Evolutionary conservation across 192 early-diverging fungal species (phyloP).

Genomic region (Entomortierella lignicola): DNA sequence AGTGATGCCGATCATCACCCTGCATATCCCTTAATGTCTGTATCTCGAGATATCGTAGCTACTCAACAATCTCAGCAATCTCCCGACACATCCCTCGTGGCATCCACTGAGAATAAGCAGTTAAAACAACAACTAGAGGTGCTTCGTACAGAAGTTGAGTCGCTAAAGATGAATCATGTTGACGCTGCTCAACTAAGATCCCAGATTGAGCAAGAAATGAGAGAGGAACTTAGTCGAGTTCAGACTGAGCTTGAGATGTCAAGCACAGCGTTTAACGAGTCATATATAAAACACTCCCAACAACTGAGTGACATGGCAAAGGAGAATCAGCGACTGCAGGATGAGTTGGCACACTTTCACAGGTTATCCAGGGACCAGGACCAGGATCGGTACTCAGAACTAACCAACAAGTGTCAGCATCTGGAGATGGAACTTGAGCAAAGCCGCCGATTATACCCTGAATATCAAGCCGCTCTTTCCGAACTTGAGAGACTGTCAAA

Average conservation of each 20-base stretch:
- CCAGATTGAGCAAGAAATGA: background rate
- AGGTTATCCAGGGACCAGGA: background rate
- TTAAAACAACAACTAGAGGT: constrained; percentile 10
- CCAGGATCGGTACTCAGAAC: background rate
- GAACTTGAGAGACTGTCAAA: background rate
- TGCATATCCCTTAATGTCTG: no score
- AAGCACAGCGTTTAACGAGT: background rate
- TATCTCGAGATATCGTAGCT: background rate
- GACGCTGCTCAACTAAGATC: background rate
- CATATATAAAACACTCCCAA: background rate
- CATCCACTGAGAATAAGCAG: constrained; percentile 3
- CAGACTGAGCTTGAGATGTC: background rate
- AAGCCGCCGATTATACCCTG: background rate
- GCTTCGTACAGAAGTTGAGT: background rate
- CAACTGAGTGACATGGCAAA: background rate
- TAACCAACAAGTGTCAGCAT: background rate
- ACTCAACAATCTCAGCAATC: background rate
- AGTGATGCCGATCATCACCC: background rate
- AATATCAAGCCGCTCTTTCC: background rate
- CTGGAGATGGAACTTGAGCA: constrained; percentile 8
- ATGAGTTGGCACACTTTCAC: background rate
- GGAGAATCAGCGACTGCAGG: constrained; percentile 10
- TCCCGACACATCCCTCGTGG: background rate
- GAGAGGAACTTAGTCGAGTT: background rate
- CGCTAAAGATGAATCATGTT: background rate